A percentile compares a stretch with the other conserved stretches of the same genome.
Evolutionary conservation across 164 flowering plant species (phyloP).

Genomic region (Warburgia ugandensis): DNA sequence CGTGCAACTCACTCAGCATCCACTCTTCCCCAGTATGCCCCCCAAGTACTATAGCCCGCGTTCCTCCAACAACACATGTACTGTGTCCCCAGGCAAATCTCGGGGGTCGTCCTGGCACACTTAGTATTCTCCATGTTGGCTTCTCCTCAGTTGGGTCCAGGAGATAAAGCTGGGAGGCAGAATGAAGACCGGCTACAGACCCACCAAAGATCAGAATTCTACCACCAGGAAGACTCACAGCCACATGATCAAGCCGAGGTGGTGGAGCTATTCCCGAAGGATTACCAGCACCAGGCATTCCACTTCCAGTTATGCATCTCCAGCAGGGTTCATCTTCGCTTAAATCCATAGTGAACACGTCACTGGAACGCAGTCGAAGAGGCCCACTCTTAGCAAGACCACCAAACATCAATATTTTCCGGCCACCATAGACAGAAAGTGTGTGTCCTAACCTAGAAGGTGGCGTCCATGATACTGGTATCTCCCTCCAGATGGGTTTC

Average conservation of each 20-base stretch:
- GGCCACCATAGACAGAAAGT: slow-evolving; percentile 76
- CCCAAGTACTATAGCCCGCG: slow-evolving; percentile 83
- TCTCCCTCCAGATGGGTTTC: slow-evolving; percentile 86
- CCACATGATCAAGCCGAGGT: slow-evolving; percentile 90
- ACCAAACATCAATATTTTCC: slow-evolving; percentile 90
- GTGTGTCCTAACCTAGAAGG: slow-evolving; percentile 90
- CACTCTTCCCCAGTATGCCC: slow-evolving; percentile 96
- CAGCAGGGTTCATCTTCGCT: slow-evolving; percentile 85
- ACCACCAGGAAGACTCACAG: slow-evolving; percentile 87
- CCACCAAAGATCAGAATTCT: slow-evolving; percentile 91
- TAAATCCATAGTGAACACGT: slow-evolving; percentile 83
- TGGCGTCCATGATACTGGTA: slow-evolving; percentile 82
- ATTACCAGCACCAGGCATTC: slow-evolving; percentile 90
- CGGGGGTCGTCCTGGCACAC: slow-evolving; percentile 85
- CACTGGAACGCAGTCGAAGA: slow-evolving; percentile 78
- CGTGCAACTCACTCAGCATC: slow-evolving; percentile 85
- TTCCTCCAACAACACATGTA: slow-evolving; percentile 90
- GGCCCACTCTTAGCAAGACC: slow-evolving; percentile 92
- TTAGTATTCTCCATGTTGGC: slow-evolving; percentile 88
- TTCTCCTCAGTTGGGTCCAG: slow-evolving; percentile 89
- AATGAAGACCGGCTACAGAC: slow-evolving; percentile 90
- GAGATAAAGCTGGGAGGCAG: slow-evolving; percentile 80
- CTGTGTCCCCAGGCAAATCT: slow-evolving; percentile 95
- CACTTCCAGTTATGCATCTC: slow-evolving; percentile 84
- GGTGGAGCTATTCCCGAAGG: slow-evolving; percentile 88